A percentile compares a stretch with the other conserved stretches of the same genome.
Evolutionary conservation across 768 basidiomycete genomes (phyloP).

Genomic region (Xerocomus spinulosus): DNA sequence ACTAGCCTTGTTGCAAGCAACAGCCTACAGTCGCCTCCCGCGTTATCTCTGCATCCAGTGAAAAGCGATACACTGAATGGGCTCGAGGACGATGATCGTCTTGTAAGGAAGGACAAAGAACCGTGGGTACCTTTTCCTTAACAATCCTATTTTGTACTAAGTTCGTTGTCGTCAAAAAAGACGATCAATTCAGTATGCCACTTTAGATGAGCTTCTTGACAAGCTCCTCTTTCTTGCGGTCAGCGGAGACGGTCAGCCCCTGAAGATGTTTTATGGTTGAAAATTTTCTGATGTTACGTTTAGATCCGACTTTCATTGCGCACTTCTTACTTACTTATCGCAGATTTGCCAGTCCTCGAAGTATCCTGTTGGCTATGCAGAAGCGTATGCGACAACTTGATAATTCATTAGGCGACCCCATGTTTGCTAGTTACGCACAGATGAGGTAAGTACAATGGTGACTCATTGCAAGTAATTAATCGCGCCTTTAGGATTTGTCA

Average conservation of each 20-base stretch:
- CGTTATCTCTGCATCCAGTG: conserved; percentile 8
- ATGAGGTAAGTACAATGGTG: conserved; percentile 54
- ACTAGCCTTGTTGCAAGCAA: conserved; percentile 21
- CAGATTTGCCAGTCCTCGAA: conserved; percentile 75
- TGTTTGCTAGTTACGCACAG: conserved; percentile 85
- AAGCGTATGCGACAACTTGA: conserved; percentile 79
- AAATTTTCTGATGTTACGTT: conserved; percentile 9
- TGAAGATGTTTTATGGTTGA: conserved; percentile 1
- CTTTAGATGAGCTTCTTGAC: conserved; percentile 74
- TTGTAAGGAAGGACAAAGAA: conserved; percentile 42
- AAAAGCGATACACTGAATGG: conserved; percentile 15
- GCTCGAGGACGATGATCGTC: conserved; percentile 24
- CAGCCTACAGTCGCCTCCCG: conserved; percentile 18
- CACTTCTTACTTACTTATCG: conserved; percentile 84
- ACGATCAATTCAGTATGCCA: conserved; percentile 66
- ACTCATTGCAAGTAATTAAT: conserved; percentile 4
- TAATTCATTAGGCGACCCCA: conserved; percentile 67
- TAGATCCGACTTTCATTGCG: conserved; percentile 72
- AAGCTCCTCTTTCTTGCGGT: conserved; percentile 79
- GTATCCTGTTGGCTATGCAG: conserved; percentile 80
- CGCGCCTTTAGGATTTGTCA: conserved; percentile 60
- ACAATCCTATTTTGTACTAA: conserved; percentile 8
- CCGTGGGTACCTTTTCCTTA: conserved; percentile 37
- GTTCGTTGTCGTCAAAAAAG: conserved; percentile 25
- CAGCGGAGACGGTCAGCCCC: conserved; percentile 69